Conservation (phyloP, 805 yeast species). For the Torulaspora delbrueckii region DNA sequence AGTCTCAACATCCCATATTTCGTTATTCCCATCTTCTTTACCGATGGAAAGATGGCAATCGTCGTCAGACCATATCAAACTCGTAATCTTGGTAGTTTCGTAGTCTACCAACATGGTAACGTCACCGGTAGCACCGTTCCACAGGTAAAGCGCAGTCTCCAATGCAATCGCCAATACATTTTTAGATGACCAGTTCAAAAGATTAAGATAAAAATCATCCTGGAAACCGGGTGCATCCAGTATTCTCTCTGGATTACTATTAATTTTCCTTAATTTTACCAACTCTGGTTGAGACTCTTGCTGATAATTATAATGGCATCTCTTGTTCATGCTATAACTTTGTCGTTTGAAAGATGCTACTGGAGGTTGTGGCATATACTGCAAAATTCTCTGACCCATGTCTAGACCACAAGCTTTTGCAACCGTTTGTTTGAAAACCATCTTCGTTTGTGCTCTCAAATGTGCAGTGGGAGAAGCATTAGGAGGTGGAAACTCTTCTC, state of each 20-base stretch:
- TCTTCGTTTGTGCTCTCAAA: conserved; percentile 40
- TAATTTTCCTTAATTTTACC: conserved; percentile 69
- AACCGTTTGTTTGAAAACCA: conserved; percentile 66
- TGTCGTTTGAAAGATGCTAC: conserved; percentile 35
- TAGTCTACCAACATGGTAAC: conserved; percentile 66
- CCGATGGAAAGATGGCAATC: conserved; percentile 84
- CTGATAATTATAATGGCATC: conserved; percentile 33
- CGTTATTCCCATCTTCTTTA: conserved; percentile 73
- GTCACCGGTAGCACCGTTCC: conserved; percentile 84
- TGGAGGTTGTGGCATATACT: conserved; percentile 85
- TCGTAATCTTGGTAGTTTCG: conserved; percentile 37
- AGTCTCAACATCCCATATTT: conserved; percentile 90
- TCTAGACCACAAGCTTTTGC: conserved; percentile 94
- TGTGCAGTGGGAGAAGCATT: conserved; percentile 45
- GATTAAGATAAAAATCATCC: conserved; percentile 86
- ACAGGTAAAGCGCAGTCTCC: conserved; percentile 75
- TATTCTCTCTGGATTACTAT: conserved; percentile 86
- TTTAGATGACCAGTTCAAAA: conserved; percentile 80
- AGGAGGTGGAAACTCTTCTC: conserved; percentile 44
- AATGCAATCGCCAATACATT: conserved; percentile 85
- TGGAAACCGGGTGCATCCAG: conserved; percentile 93
- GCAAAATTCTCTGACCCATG: conserved; percentile 74
- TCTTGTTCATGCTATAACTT: conserved; percentile 28
- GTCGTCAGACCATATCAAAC: conserved; percentile 88
- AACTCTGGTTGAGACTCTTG: conserved; percentile 45